Conservation (phyloP, 176 grass and related monocot species). For the Triticum timopheevii region DNA sequence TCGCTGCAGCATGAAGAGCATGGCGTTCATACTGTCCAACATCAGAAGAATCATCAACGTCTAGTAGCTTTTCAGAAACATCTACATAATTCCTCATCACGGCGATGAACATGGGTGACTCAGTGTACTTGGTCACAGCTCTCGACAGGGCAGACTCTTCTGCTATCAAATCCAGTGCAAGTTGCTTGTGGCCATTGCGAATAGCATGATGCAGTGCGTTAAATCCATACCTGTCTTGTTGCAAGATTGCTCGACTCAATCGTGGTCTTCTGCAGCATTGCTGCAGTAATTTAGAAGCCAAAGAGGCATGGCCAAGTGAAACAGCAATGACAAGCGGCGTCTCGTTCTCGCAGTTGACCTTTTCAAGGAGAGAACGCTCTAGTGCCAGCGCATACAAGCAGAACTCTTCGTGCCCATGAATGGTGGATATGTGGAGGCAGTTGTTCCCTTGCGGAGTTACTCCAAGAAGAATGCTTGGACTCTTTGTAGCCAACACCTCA, state of each 20-base stretch:
- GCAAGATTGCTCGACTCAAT: background rate
- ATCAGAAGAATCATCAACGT: background rate
- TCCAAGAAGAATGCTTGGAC: too few species aligned
- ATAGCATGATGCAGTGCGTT: background rate
- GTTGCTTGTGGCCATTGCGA: background rate
- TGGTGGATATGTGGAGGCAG: too few species aligned
- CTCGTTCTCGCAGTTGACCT: too few species aligned
- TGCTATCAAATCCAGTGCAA: background rate
- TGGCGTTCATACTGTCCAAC: background rate
- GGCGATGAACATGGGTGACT: constrained; percentile 32
- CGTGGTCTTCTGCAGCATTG: too few species aligned
- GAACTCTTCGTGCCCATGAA: too few species aligned
- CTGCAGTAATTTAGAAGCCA: too few species aligned
- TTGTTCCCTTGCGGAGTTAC: too few species aligned
- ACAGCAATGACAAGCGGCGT: too few species aligned
- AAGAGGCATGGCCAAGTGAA: too few species aligned
- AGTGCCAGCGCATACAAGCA: too few species aligned
- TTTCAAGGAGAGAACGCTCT: too few species aligned
- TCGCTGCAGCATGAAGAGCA: constrained; percentile 14
- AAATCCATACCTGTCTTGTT: background rate
- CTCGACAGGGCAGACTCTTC: background rate
- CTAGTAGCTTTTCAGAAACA: background rate
- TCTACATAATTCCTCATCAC: constrained; percentile 1
- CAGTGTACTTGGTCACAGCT: background rate
- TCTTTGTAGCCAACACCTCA: too few species aligned